Base-by-base conservation (phyloP, 257 asterid species). In the Fraxinus americana region DNA sequence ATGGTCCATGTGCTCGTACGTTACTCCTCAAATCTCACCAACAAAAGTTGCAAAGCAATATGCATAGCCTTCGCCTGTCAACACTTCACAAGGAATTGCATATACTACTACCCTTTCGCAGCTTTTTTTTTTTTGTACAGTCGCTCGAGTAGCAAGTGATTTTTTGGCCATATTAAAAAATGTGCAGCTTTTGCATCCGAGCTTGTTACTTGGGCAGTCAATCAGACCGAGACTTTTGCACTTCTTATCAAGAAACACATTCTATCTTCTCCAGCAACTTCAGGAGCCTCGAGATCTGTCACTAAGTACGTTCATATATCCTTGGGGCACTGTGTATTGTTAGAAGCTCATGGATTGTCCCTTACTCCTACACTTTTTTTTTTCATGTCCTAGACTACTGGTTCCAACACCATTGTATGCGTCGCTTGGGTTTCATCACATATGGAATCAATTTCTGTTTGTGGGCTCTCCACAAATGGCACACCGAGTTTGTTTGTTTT, bases 391-490 rank as follows among this genome's bases (percentile, higher is more conserved):
- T 92, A 95, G 99, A 90, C 97, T 39, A 98, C 99, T 66, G 98
- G 99, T 76, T 95, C 97, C 0, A 95, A 97, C 76, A 97, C 98
- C 17, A 95, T 95, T 65, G 97, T 92, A 5, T 91, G 97, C 84
- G 97, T 97, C 70, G 98, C 98, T 45, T 29, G 2, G 32, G 2
- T 1, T 29, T 29, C 2, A 1, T 29, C 32, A 29, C 1, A 29
- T 29, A 30, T 30, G 34, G 34, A 30, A 30, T 30, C 34, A 2
- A 30, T 30, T 30, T 30, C 2, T 30, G 34, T 30, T 30, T 30
- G 34, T 30, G 34, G 34, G 2, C 2, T 30, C 34, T 30, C 2
- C 3, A 30, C 34, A 30, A 0, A 30, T 30, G 34, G 34, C 34
- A 30, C 4, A 30, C 4, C 34, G 3, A 2, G 34, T 30, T 30